A percentile compares a stretch with the other conserved stretches of the same genome.
Evolutionary conservation across 306 rosid genomes (phyloP).

Genomic region (Rosa multiflora): DNA sequence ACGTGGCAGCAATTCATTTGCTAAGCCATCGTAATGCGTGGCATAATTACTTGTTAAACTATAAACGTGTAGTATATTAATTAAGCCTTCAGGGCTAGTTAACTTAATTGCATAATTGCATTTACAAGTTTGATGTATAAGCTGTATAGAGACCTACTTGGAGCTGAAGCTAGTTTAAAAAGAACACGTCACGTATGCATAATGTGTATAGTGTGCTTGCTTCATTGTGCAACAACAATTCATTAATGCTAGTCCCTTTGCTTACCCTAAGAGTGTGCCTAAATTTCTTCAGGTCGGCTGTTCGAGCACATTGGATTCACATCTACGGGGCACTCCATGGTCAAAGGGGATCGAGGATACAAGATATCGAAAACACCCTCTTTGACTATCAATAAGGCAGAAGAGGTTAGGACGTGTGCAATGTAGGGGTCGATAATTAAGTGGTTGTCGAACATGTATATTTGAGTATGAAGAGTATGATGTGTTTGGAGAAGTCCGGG

Average conservation of each 20-base stretch:
- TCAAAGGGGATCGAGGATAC: neutral
- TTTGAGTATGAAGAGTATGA: no score
- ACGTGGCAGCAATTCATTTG: neutral
- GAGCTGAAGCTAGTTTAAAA: conserved; percentile 30
- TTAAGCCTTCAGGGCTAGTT: conserved; percentile 15
- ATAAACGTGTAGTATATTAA: neutral
- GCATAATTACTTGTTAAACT: conserved; percentile 14
- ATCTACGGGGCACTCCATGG: conserved; percentile 8
- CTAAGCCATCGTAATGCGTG: neutral
- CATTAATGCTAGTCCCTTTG: conserved; percentile 53
- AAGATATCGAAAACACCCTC: conserved; percentile 32
- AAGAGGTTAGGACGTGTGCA: neutral
- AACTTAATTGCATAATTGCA: conserved; percentile 11
- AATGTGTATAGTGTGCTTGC: conserved; percentile 23
- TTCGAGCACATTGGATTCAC: conserved; percentile 19
- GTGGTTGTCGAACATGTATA: neutral
- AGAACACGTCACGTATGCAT: conserved; percentile 22
- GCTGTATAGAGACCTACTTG: conserved; percentile 30
- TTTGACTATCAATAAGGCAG: conserved; percentile 32
- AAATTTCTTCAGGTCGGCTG: conserved; percentile 46
- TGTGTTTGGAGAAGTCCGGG: no score
- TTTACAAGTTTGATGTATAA: conserved; percentile 17
- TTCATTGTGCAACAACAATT: conserved; percentile 13
- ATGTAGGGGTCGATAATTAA: no score
- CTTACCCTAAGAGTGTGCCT: conserved; percentile 62